phyloP scores from a whole-genome alignment of 306 rosid genomes.

The Hippophae gyantsensis region DNA sequence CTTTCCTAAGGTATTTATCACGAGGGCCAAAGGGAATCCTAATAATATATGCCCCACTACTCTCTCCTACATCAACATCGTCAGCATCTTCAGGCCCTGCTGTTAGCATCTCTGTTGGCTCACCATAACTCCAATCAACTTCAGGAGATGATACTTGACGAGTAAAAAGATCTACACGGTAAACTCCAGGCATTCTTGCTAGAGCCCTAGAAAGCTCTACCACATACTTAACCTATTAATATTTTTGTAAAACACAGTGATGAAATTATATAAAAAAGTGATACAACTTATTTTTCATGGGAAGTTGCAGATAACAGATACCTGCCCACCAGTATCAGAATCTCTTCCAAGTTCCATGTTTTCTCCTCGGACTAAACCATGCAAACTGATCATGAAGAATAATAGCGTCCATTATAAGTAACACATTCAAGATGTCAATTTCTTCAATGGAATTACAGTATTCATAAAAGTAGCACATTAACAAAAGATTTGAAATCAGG shows the following conservation, averaged over 20 bases:
- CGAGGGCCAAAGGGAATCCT: conserved; percentile 92
- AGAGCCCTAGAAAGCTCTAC: conserved; percentile 89
- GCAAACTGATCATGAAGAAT: conserved; percentile 45
- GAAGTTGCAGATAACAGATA: conserved; percentile 13
- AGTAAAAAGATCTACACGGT: conserved; percentile 77
- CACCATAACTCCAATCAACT: conserved; percentile 90
- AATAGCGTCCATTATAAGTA: not conserved
- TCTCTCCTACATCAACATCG: conserved; percentile 50
- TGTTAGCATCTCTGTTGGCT: conserved; percentile 80
- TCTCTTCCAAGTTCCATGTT: conserved; percentile 96
- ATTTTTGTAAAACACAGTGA: conserved; percentile 7
- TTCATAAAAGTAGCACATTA: not conserved
- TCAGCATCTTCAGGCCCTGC: conserved; percentile 49
- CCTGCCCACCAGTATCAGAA: conserved; percentile 99
- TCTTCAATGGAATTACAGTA: not conserved
- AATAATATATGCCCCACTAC: conserved; percentile 82
- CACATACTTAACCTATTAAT: conserved; percentile 67
- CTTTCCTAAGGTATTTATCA: conserved; percentile 65
- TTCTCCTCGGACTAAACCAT: conserved; percentile 77
- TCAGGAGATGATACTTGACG: conserved; percentile 79
- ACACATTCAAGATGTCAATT: not conserved
- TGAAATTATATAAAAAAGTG: not conserved
- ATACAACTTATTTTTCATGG: not conserved
- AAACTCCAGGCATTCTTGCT: conserved; percentile 83
- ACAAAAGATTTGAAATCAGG: not conserved